Percentiles rank a stretch among this genome's conserved stretches.
phyloP scores from a whole-genome alignment of 2,329 filamentous ascomycete species.

The Colletotrichum endophyticum region DNA sequence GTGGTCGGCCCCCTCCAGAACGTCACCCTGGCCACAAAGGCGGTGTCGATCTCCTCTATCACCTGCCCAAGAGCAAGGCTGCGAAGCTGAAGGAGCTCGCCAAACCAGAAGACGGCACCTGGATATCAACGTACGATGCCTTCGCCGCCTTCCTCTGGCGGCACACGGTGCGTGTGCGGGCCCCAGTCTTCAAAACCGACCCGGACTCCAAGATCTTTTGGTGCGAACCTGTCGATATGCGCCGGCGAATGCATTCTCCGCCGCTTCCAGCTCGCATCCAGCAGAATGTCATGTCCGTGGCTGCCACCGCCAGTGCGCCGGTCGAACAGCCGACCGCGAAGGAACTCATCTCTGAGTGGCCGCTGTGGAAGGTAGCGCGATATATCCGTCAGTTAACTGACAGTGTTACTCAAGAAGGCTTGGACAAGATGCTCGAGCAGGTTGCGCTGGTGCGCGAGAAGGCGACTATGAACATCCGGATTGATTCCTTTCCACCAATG shows the following conservation, averaged over 20 bases:
- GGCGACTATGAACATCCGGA: slow-evolving; percentile 32
- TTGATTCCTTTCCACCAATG: slow-evolving; percentile 40
- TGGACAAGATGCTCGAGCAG: slow-evolving; percentile 32
- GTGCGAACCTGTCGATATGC: slow-evolving; percentile 45
- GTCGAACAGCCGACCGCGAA: slow-evolving; percentile 32
- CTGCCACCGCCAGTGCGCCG: slow-evolving; percentile 23
- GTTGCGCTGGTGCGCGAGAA: slow-evolving; percentile 42
- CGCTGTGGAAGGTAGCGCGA: slow-evolving; percentile 36
- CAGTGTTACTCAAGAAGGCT: slow-evolving; percentile 34
- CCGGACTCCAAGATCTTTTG: slow-evolving; percentile 32
- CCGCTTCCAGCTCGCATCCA: slow-evolving; percentile 33
- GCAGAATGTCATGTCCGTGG: slow-evolving; percentile 37
- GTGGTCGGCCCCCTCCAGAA: slow-evolving; percentile 30
- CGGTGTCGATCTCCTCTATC: slow-evolving; percentile 39
- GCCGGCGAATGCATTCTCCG: slow-evolving; percentile 29
- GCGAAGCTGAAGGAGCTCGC: slow-evolving; percentile 42
- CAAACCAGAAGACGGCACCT: slow-evolving; percentile 34
- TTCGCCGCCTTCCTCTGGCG: slow-evolving; percentile 47
- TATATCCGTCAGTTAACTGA: slow-evolving; percentile 43
- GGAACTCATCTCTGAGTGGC: slow-evolving; percentile 39
- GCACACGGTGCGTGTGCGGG: slow-evolving; percentile 36
- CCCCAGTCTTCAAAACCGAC: slow-evolving; percentile 35
- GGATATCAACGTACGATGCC: slow-evolving; percentile 53
- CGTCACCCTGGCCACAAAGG: slow-evolving; percentile 33
- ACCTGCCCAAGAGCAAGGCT: slow-evolving; percentile 48